Evolutionary conservation across 2,329 filamentous ascomycete species (phyloP).

Genomic region (Trichoderma sp.): DNA sequence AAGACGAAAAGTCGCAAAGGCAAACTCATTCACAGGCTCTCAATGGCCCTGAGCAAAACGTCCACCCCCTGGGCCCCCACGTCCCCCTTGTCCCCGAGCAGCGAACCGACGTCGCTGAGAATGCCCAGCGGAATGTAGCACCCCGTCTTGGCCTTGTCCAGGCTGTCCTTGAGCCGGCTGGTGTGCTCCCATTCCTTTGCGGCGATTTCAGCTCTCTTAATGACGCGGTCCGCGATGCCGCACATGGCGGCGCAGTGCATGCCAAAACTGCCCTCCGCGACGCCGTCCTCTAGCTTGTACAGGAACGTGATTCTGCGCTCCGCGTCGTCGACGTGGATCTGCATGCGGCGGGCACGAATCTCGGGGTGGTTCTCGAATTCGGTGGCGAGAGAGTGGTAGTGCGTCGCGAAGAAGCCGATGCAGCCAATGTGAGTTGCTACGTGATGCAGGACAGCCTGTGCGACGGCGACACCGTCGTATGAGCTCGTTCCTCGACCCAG

Average conservation of each 20-base stretch:
- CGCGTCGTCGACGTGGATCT: slow-evolving; percentile 86
- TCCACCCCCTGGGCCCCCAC: slow-evolving; percentile 57
- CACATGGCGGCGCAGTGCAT: slow-evolving; percentile 99
- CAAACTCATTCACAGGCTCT: slow-evolving; percentile 50
- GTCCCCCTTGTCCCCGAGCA: slow-evolving; percentile 63
- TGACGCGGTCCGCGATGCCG: slow-evolving; percentile 80
- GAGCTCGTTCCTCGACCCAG: slow-evolving; percentile 92
- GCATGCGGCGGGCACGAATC: slow-evolving; percentile 84
- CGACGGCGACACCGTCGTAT: slow-evolving; percentile 95
- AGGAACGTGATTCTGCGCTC: slow-evolving; percentile 90
- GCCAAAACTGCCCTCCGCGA: slow-evolving; percentile 94
- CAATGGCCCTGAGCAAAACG: slow-evolving; percentile 63
- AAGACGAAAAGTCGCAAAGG: not conserved
- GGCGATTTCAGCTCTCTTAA: slow-evolving; percentile 83
- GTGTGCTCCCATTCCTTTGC: slow-evolving; percentile 96
- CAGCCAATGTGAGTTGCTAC: slow-evolving; percentile 91
- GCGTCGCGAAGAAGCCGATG: slow-evolving; percentile 94
- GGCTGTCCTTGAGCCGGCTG: slow-evolving; percentile 80
- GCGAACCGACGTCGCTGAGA: slow-evolving; percentile 81
- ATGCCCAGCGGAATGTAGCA: slow-evolving; percentile 83
- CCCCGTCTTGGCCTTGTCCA: slow-evolving; percentile 77
- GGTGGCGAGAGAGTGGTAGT: slow-evolving; percentile 90
- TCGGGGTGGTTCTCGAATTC: slow-evolving; percentile 92
- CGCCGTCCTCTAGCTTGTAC: slow-evolving; percentile 89
- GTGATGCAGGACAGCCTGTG: slow-evolving; percentile 95